Percentiles rank a stretch among this genome's conserved stretches.
Evolutionary conservation across 257 asterid genomes (phyloP).

Genomic region (Fraxinus pennsylvanica): DNA sequence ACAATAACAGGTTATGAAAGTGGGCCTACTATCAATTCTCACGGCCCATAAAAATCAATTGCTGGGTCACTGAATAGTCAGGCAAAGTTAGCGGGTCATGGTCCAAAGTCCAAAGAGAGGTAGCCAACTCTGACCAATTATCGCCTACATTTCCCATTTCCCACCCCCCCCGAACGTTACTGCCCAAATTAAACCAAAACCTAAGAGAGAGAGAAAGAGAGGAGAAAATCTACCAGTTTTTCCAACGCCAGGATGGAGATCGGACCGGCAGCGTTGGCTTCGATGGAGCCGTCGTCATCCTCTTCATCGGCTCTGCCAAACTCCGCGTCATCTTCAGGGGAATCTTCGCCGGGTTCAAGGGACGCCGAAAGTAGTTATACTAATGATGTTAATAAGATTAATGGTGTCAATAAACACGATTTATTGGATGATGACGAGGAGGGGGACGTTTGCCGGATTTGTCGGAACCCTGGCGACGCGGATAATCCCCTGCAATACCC

Average conservation of each 20-base stretch:
- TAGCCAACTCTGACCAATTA: too few species aligned
- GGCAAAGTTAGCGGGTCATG: too few species aligned
- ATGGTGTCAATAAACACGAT: conserved; percentile 45
- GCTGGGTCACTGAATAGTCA: too few species aligned
- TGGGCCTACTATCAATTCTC: too few species aligned
- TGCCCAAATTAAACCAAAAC: conserved; percentile 37
- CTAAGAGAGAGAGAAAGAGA: conserved; percentile 38
- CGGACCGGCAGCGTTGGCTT: conserved; percentile 57
- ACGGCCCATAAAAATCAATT: too few species aligned
- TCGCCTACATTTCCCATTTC: background rate
- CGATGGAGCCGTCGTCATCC: conserved; percentile 35
- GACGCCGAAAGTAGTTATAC: conserved; percentile 22
- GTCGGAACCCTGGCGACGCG: conserved; percentile 88
- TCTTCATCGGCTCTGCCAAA: conserved; percentile 38
- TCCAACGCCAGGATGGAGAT: conserved; percentile 75
- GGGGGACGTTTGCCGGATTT: conserved; percentile 98
- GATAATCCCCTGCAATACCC: conserved; percentile 91
- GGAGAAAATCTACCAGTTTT: conserved; percentile 33
- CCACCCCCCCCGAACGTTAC: background rate
- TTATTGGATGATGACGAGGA: conserved; percentile 84
- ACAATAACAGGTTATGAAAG: too few species aligned
- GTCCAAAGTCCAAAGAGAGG: too few species aligned
- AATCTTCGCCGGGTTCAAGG: conserved; percentile 36
- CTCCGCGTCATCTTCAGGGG: conserved; percentile 45
- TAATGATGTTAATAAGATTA: conserved; percentile 26